Evolutionary conservation across 352 stramenopile species (phyloP).

Genomic region (Peronospora destructor): DNA sequence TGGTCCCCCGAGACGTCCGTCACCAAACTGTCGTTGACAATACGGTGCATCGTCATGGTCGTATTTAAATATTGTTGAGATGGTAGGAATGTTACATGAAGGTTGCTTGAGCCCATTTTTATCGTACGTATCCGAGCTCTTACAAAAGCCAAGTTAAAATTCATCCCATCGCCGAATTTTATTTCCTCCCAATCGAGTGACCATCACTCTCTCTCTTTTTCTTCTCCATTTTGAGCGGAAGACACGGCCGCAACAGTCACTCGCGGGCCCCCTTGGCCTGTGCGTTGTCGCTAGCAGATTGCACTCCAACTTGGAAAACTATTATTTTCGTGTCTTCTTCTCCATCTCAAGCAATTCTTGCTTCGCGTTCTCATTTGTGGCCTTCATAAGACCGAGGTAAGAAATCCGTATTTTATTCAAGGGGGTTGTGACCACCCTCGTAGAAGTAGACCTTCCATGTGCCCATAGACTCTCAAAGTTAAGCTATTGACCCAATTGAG

Average conservation of each 20-base stretch:
- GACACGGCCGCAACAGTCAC: conserved; percentile 21
- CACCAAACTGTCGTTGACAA: conserved; percentile 6
- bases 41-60: not conserved
- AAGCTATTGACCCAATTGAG: not conserved
- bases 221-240: conserved; percentile 12
- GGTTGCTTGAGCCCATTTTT: conserved; percentile 1
- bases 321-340: conserved; percentile 22
- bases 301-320: conserved; percentile 25
- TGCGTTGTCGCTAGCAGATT: conserved; percentile 7
- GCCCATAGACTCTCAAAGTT: not conserved
- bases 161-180: conserved; percentile 6
- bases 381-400: conserved; percentile 32
- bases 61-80: not conserved
- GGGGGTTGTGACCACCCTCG: conserved; percentile 5
- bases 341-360: conserved; percentile 10
- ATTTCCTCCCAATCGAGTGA: conserved; percentile 19
- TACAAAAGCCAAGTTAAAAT: conserved; percentile 3
- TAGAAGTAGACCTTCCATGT: not conserved
- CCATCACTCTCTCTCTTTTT: conserved; percentile 25
- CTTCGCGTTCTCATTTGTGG: conserved; percentile 16
- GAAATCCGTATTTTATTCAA: conserved; percentile 33
- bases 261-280: conserved; percentile 13
- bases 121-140: conserved; percentile 9
- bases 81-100: conserved; percentile 6
- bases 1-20: conserved; percentile 31